These are phyloP conservation scores for Sporisorium exsertum DNA, from an alignment of 1,284 basidiomycete genomes.

Conservation along the genomic window DNA sequence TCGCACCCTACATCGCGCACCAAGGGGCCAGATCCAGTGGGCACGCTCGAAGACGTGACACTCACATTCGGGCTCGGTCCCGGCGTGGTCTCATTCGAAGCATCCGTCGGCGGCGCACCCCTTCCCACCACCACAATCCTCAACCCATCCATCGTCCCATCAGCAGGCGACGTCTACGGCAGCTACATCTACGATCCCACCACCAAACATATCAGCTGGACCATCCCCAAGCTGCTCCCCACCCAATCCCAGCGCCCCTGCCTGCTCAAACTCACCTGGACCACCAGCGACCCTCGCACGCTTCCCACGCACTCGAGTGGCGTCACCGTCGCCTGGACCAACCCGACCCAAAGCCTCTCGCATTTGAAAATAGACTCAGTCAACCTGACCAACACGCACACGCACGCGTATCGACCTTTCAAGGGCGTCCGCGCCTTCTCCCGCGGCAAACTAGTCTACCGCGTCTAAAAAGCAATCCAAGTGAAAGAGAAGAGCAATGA, in stretches of 20 bases:
- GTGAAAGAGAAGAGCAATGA: not conserved
- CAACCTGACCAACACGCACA: constrained; percentile 75
- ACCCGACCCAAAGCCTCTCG: constrained; percentile 81
- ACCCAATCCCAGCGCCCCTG: constrained; percentile 14
- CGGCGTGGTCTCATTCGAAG: constrained; percentile 55
- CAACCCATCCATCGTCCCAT: constrained; percentile 8
- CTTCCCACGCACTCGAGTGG: constrained; percentile 76
- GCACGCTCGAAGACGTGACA: constrained; percentile 48
- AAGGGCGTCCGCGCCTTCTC: constrained; percentile 73
- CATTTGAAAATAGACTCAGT: constrained; percentile 85
- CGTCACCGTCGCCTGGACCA: constrained; percentile 78
- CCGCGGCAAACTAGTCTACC: constrained; percentile 61
- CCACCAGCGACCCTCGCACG: constrained; percentile 16
- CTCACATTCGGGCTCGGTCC: constrained; percentile 55
- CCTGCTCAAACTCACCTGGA: constrained; percentile 46
- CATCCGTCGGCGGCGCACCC: constrained; percentile 29
- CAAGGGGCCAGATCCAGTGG: constrained; percentile 16
- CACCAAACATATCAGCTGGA: constrained; percentile 51
- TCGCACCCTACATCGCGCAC: constrained; percentile 1
- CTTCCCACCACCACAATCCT: constrained; percentile 6
- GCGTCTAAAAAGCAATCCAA: constrained; percentile 19
- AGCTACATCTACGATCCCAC: constrained; percentile 55
- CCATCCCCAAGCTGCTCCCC: constrained; percentile 32
- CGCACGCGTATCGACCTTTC: constrained; percentile 73
- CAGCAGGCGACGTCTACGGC: constrained; percentile 29